Evolutionary conservation across 2,329 filamentous ascomycete species (phyloP), one percentile per base, ranked within the genome.

Genomic region (Truncatella angustata): DNA sequence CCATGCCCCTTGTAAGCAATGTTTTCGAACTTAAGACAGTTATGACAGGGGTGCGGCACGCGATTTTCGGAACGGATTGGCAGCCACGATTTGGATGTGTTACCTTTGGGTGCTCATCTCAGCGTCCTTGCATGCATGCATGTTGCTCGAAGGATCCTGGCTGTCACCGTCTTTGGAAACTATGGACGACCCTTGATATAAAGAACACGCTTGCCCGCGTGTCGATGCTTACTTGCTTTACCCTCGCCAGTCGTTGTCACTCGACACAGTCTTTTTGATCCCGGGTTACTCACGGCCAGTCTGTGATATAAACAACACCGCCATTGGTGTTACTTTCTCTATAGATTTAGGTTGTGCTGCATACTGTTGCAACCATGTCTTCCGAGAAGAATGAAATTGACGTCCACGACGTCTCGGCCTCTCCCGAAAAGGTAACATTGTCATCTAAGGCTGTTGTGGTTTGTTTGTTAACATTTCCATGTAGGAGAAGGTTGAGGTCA

Each of bases 401-500:
- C 23, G 35, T 32, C 36, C 21, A 16, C 30, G 24, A 10, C 18
- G 21, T 34, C 46, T 21, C 47, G 21, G 21, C 46, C 46, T 21
- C 47, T 36, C 47, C 35, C 23, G 47, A 50, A n/a, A 50, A 50
- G 47, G 47, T 50, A 50, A n/a, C 35, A 16, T 39, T 1, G n/a
- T 32, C 23, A 2, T 5, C 34, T 10, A 14, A 16, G 23, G 26
- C 12, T 3, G 3, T 14, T 14, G 14, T 11, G 2, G 6, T 18
- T 18, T 23, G 12, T 6, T 18, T 26, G 26, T 24, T 50, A 20
- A 50, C 47, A 16, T 9, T 16, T 40, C 5, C 21, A 11, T 14
- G 21, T 16, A 51, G 40, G 37, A 59, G 56, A 54, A 61, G 43
- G 54, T 57, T 21, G 63, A 63, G 51, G 65, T 73, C 58, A 78